Evolutionary conservation across 306 rosid genomes (phyloP).

Genomic region (Cucurbita maxima): DNA sequence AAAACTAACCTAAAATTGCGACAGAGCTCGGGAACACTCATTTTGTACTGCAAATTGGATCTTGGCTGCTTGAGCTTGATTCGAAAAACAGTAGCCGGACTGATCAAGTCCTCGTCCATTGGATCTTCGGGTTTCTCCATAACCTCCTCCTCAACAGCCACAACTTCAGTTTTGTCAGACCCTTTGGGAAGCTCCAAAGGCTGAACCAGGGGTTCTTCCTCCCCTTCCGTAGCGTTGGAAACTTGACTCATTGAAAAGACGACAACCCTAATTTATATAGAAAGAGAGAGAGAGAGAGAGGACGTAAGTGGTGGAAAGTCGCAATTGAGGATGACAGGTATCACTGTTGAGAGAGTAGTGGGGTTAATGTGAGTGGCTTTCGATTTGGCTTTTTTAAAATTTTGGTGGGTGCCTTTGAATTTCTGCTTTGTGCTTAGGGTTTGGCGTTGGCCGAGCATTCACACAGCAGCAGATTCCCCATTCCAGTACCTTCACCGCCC

Average conservation of each 20-base stretch:
- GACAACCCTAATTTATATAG: constrained; percentile 37
- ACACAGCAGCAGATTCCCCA: constrained; percentile 1
- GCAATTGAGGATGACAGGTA: constrained; percentile 94
- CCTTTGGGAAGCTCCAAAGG: constrained; percentile 25
- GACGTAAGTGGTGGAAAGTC: constrained; percentile 74
- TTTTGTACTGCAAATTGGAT: constrained; percentile 65
- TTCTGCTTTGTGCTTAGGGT: constrained; percentile 1
- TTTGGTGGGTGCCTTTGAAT: background rate
- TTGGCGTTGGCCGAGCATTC: background rate
- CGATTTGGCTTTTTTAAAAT: background rate
- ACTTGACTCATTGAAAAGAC: constrained; percentile 46
- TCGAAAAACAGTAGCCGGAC: constrained; percentile 64
- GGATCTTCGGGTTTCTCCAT: constrained; percentile 29
- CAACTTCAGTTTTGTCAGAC: constrained; percentile 28
- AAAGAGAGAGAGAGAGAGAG: constrained; percentile 14
- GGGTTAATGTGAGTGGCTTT: constrained; percentile 28
- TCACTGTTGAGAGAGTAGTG: constrained; percentile 42
- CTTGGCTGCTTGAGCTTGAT: constrained; percentile 56
- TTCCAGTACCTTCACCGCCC: background rate
- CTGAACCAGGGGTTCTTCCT: constrained; percentile 38
- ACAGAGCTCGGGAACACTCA: constrained; percentile 84
- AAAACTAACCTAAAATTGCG: constrained; percentile 71
- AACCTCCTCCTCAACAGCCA: constrained; percentile 22
- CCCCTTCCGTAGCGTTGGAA: constrained; percentile 37
- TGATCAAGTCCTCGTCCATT: constrained; percentile 52